Evolutionary conservation across 2,329 filamentous ascomycete species (phyloP), one percentile per base, ranked within the genome.

Genomic region (Claviceps pazoutovae): DNA sequence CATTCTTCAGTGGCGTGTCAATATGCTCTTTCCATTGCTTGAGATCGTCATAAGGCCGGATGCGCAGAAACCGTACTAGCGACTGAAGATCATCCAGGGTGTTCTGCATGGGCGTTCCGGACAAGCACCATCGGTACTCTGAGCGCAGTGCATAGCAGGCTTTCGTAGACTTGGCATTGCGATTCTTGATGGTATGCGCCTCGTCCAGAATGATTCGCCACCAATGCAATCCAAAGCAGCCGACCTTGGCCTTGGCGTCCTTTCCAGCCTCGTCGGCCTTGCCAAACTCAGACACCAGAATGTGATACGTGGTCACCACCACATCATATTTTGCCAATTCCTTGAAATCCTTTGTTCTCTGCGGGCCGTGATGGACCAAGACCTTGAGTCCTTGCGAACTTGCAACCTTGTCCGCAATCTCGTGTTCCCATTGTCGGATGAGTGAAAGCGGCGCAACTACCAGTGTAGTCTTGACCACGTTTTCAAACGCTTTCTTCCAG

Each of bases 151-250:
- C 87, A 63, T 84, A 98, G 58, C 87, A 93, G 1, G 93, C 90
- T 65, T 95, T 89, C 1, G 91, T 95, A 42, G 88, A 84, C 69
- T 98, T 98, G 21, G 93, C 89, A 58, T 94, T 95, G 56, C 91
- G 84, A 64, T 98, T 98, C 71, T 98, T 98, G 76, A 98, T 96
- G 1, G 87, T 95, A 66, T 98, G 93, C 1, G 93, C 93, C 71
- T 98, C 93, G 57, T 98, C 93, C 2, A 98, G 76, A 57, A 98
- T 91, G 55, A 96, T 80, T 49, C 93, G 85, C 71, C 93, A 97
- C 93, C 93, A 98, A 61, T 91, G 82, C 5, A 96, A 73, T 11
- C 88, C 89, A 62, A 96, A 96, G 61, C 90, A 91, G 11, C 90
- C 91, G 49, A 83, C 79, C 61, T 90, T 26, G 26, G 26, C 79